Base-by-base conservation (phyloP, 495 filamentous ascomycete genomes). In the Thermothielavioides terrestris region DNA sequence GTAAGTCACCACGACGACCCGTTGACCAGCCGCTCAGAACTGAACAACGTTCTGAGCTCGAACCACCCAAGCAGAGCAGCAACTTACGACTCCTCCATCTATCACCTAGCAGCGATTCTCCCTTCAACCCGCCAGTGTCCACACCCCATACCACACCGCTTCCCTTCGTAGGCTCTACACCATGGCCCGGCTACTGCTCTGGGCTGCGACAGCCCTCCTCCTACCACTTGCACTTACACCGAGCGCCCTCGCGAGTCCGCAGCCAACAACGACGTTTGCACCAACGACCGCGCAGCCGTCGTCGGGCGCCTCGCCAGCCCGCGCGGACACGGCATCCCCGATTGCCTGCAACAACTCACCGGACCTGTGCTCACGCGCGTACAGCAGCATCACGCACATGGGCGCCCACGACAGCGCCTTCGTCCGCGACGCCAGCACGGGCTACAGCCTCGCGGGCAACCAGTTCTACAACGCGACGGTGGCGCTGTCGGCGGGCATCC, bases 371-470 rank as follows among this genome's bases (percentile, higher is more conserved):
- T 58, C 60, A 39, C 76, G 77, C 12, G 61, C 69, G 6, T 87
- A 85, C 70, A 78, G 73, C 59, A 79, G 82, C 45, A 68, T 88
- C 52, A 82, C 83, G 1, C 74, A 83, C 54, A 71, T 87, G 57
- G 85, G 83, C 17, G 77, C 83, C 22, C 85, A 89, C 63, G 77
- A 87, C 62, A 76, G 75, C 26, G 61, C 84, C 44, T 88, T 88
- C 59, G 75, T 86, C 31, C 66, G 75, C 6, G 73, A 79, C 46
- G 60, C 54, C 6, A 65, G 59, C 46, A 78, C 75, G 4, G 74
- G 74, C 25, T 71, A 76, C 45, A 70, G 77, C 14, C 65, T 77
- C 6, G 70, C 77, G 15, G 81, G 83, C 3, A 86, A 87, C 54
- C 85, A 88, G 58, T 82, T 75, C 57, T 75, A 77, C 64, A 75